Evolutionary conservation across 2,329 filamentous ascomycete species (phyloP), one percentile per base, ranked within the genome.

Genomic region (Thermoascus crustaceus): DNA sequence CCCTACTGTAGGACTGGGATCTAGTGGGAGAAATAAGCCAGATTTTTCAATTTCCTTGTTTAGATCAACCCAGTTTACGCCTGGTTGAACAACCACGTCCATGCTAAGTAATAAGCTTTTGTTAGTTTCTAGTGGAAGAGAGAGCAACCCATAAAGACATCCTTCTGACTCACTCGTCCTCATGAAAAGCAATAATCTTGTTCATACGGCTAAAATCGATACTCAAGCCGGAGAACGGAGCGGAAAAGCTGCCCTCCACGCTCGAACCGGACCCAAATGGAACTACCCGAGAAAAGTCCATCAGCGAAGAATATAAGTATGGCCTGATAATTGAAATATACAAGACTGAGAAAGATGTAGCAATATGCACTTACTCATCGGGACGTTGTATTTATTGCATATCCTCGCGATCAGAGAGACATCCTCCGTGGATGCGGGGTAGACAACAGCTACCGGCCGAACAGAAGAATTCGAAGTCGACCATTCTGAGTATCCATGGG

Each of bases 151-250:
- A n/a, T n/a, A n/a, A n/a, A n/a, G n/a, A n/a, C n/a, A n/a, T n/a
- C n/a, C n/a, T n/a, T n/a, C n/a, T n/a, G n/a, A n/a, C n/a, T n/a
- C n/a, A n/a, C n/a, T n/a, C n/a, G n/a, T 78, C 78, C 61, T 78
- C 75, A 63, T 88, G 78, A 46, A 89, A 61, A 11, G 67, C 65
- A 16, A 88, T 43, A 34, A 88, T 75, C 58, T 78, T 74, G 60
- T 84, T 73, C 84, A 89, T 88, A 42, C 75, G 71, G 34, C 71
- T 72, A 55, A 88, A 87, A 58, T 88, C 81, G 47, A 88, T 71
- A 45, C 78, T 84, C 30, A 89, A 73, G 30, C 84, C 84, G 42
- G 81, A 78, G 43, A 75, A 67, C n/a, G 82, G 87, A 2, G 83
- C 75, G 2, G 81, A 76, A 54, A 80, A 86, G 56, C 87, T 80